Evolutionary conservation across 805 yeast species (phyloP).

Genomic region (Cyberlindnera nakhonratchasimensis): DNA sequence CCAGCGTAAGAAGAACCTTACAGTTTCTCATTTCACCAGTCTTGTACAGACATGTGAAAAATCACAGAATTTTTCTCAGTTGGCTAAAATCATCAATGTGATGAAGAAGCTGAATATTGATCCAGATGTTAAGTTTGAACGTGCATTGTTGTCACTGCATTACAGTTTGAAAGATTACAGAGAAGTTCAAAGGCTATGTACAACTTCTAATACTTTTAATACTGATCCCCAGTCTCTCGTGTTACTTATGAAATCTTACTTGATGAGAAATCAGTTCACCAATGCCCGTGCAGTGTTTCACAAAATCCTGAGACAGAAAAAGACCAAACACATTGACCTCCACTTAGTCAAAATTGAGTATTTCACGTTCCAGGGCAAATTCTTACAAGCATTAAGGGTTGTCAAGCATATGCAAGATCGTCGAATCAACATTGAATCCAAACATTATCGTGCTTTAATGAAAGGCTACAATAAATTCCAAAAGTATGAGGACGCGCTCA

Average conservation of each 20-base stretch:
- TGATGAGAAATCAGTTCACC: constrained; percentile 6
- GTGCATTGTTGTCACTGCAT: constrained; percentile 17
- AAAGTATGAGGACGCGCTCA: constrained; percentile 28
- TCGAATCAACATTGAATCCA: constrained; percentile 15
- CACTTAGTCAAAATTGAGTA: constrained; percentile 11
- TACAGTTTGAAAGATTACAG: constrained; percentile 10
- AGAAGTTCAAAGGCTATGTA: constrained; percentile 13
- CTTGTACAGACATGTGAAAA: constrained; percentile 16
- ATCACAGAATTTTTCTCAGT: constrained; percentile 9
- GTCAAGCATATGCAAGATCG: constrained; percentile 29
- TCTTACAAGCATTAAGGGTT: constrained; percentile 30
- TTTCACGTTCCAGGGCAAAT: constrained; percentile 19
- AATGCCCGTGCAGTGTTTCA: constrained; percentile 13
- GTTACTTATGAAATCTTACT: constrained; percentile 18
- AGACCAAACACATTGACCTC: not conserved
- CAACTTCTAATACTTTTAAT: not conserved
- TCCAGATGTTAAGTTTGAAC: constrained; percentile 14
- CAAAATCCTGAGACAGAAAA: not conserved
- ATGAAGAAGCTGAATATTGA: constrained; percentile 16
- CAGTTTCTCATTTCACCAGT: constrained; percentile 9
- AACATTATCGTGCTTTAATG: constrained; percentile 33
- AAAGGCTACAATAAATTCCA: constrained; percentile 27
- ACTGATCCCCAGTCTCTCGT: constrained; percentile 8
- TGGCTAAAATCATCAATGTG: constrained; percentile 9
- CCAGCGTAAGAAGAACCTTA: constrained; percentile 9